Evolutionary conservation across 805 yeast species (phyloP).

Genomic region (Pichia insulana): DNA sequence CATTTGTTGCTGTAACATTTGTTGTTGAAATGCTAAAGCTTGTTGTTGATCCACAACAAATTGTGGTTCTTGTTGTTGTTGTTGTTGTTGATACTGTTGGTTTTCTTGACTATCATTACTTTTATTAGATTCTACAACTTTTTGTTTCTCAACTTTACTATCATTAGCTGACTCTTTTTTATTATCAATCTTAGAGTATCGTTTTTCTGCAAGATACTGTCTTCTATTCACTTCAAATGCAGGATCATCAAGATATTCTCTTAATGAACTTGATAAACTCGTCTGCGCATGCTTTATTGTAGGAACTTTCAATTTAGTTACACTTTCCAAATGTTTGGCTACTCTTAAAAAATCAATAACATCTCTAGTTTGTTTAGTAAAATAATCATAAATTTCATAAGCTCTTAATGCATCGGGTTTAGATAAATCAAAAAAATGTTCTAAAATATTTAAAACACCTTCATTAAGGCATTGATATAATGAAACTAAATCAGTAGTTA

Average conservation of each 20-base stretch:
- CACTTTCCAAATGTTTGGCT: slow-evolving; percentile 80
- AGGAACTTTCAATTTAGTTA: slow-evolving; percentile 87
- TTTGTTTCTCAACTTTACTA: slow-evolving; percentile 7
- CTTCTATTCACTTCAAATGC: slow-evolving; percentile 72
- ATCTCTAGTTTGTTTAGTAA: slow-evolving; percentile 76
- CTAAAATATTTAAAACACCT: slow-evolving; percentile 88
- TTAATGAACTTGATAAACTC: slow-evolving; percentile 75
- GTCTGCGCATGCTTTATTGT: slow-evolving; percentile 97
- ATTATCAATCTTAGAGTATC: slow-evolving; percentile 23
- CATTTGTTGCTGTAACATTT: slow-evolving; percentile 10
- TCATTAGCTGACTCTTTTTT: neutral
- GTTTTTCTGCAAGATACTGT: slow-evolving; percentile 67
- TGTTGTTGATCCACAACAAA: slow-evolving; percentile 7
- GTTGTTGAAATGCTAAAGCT: neutral
- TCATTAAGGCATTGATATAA: slow-evolving; percentile 88
- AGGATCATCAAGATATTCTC: slow-evolving; percentile 82
- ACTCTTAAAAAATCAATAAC: slow-evolving; percentile 82
- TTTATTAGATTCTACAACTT: too few relatives aligned
- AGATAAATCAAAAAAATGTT: slow-evolving; percentile 91
- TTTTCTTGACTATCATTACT: slow-evolving; percentile 11
- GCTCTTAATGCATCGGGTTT: slow-evolving; percentile 81
- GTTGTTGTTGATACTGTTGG: slow-evolving; percentile 10
- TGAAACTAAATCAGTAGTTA: slow-evolving; percentile 83
- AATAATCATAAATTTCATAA: slow-evolving; percentile 70
- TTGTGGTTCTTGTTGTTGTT: slow-evolving; percentile 12